Percentiles rank a stretch among this genome's conserved stretches.
phyloP scores from a whole-genome alignment of 768 basidiomycete genomes.

The Chalciporus chontae region DNA sequence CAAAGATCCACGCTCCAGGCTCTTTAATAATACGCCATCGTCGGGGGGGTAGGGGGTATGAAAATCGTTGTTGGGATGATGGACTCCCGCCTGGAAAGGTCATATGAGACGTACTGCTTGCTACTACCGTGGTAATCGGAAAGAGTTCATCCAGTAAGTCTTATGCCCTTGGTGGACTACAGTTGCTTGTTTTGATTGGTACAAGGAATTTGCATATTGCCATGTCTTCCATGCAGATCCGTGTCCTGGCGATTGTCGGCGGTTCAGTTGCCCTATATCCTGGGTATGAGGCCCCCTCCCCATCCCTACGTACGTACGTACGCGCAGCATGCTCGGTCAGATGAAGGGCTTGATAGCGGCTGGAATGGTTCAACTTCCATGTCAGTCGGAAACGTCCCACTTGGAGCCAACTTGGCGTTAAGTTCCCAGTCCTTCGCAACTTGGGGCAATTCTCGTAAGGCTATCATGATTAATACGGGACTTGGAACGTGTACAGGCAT shows the following conservation, averaged over 20 bases:
- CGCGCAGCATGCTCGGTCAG: not conserved
- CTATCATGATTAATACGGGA: too few relatives aligned
- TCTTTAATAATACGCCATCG: slow-evolving; percentile 11
- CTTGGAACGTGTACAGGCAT: too few relatives aligned
- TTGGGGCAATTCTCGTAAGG: too few relatives aligned
- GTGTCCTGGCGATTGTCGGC: slow-evolving; percentile 27
- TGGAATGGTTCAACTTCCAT: slow-evolving; percentile 3
- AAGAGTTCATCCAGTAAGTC: not conserved
- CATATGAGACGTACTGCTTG: slow-evolving; percentile 13
- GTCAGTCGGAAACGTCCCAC: slow-evolving; percentile 1
- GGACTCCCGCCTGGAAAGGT: slow-evolving; percentile 11
- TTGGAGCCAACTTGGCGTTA: slow-evolving; percentile 5
- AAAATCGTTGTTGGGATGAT: not conserved
- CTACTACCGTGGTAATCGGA: slow-evolving; percentile 24
- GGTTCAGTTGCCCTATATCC: slow-evolving; percentile 18
- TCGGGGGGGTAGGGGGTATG: slow-evolving; percentile 2
- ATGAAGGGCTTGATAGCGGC: not conserved
- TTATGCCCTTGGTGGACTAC: not conserved
- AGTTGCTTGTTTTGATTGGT: slow-evolving; percentile 20
- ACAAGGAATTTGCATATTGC: slow-evolving; percentile 11
- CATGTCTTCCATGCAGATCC: slow-evolving; percentile 27
- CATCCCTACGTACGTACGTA: slow-evolving; percentile 1
- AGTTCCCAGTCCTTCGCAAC: too few relatives aligned
- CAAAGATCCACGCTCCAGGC: slow-evolving; percentile 13
- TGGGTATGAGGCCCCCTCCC: slow-evolving; percentile 14